A percentile compares a stretch with the other conserved stretches of the same genome.
Evolutionary conservation across 305 asterid genomes (phyloP).

Genomic region (Galium porrigens): DNA sequence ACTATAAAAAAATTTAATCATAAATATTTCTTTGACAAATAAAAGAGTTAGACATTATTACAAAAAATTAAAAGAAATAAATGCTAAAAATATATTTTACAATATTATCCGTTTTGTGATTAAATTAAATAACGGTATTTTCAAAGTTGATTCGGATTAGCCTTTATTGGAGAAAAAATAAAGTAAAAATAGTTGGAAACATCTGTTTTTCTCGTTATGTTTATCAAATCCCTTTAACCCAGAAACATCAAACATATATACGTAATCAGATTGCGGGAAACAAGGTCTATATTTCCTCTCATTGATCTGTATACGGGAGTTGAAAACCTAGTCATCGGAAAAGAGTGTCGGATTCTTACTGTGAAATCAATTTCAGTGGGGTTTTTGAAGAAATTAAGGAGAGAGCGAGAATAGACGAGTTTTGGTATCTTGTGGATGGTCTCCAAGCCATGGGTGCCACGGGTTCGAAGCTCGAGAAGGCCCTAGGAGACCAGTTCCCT

Average conservation of each 20-base stretch:
- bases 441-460: slow-evolving; percentile 54
- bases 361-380: neutral
- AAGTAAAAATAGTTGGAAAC: neutral
- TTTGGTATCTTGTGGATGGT: slow-evolving; percentile 49
- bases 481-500: slow-evolving; percentile 82
- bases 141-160: too few relatives aligned
- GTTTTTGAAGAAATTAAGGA: neutral
- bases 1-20: too few relatives aligned
- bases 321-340: neutral
- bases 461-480: slow-evolving; percentile 83
- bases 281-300: neutral
- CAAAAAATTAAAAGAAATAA: too few relatives aligned
- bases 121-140: too few relatives aligned
- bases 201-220: neutral
- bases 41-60: too few relatives aligned
- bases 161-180: too few relatives aligned
- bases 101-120: too few relatives aligned
- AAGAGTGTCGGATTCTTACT: neutral
- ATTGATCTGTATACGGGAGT: neutral
- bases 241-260: neutral
- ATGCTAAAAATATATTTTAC: too few relatives aligned
- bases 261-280: neutral
- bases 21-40: too few relatives aligned
- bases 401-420: slow-evolving; percentile 32
- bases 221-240: neutral